Evolutionary conservation across 2,329 filamentous ascomycete genomes (phyloP).

Genomic region (Fusarium foetens): DNA sequence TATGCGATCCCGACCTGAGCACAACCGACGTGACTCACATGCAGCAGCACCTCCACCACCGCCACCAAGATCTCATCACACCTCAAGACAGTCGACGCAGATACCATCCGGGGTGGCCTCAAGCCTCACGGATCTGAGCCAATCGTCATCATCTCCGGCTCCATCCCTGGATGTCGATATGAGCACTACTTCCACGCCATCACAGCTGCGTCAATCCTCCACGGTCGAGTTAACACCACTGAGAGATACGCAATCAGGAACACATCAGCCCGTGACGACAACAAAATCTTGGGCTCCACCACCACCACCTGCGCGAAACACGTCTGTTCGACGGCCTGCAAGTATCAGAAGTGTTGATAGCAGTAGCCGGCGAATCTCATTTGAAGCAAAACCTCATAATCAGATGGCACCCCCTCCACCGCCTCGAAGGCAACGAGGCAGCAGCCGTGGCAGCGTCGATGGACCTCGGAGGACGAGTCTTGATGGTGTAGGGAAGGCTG

Average conservation of each 20-base stretch:
- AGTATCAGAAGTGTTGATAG: slow-evolving; percentile 57
- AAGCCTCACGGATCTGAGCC: slow-evolving; percentile 48
- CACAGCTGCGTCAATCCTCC: slow-evolving; percentile 19
- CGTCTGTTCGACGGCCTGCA: slow-evolving; percentile 56
- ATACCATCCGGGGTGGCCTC: slow-evolving; percentile 36
- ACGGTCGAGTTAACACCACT: slow-evolving; percentile 15
- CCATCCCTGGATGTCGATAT: slow-evolving; percentile 35
- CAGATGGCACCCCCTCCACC: slow-evolving; percentile 56
- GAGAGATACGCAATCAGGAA: slow-evolving; percentile 27
- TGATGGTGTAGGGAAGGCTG: slow-evolving; percentile 43
- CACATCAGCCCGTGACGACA: slow-evolving; percentile 9
- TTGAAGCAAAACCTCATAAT: slow-evolving; percentile 46
- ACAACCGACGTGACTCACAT: slow-evolving; percentile 54
- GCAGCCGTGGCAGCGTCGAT: slow-evolving; percentile 58
- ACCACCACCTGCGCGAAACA: slow-evolving; percentile 58
- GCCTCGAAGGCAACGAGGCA: slow-evolving; percentile 61
- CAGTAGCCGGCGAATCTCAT: slow-evolving; percentile 43
- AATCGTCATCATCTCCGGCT: slow-evolving; percentile 32
- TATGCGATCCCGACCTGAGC: slow-evolving; percentile 57
- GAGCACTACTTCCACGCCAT: slow-evolving; percentile 8
- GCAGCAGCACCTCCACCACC: slow-evolving; percentile 66
- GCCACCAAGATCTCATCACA: slow-evolving; percentile 60
- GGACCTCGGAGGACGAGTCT: slow-evolving; percentile 49
- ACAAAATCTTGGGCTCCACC: slow-evolving; percentile 49
- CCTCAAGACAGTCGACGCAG: slow-evolving; percentile 46